A percentile compares a stretch with the other conserved stretches of the same genome.
Evolutionary conservation across 768 basidiomycete species (phyloP).

Genomic region (Antrodiella citrinella): DNA sequence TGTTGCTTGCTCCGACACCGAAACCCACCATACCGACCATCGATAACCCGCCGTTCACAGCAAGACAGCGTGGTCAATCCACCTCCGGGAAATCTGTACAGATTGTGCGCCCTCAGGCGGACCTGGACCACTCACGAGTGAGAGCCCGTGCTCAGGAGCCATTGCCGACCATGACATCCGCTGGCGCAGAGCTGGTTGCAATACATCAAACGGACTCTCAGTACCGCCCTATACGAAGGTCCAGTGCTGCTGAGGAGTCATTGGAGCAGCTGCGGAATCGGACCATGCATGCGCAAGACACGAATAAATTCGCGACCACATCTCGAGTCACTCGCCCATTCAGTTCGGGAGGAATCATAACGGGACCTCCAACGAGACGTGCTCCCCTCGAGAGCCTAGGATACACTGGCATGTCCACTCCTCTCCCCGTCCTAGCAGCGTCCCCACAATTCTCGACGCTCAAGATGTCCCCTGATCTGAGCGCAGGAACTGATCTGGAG

Average conservation of each 20-base stretch:
- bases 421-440: neutral
- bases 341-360: neutral
- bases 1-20: slow-evolving; percentile 41
- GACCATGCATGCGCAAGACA: slow-evolving; percentile 33
- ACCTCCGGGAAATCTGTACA: neutral
- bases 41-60: neutral
- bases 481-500: slow-evolving; percentile 12
- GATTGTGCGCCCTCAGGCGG: slow-evolving; percentile 3
- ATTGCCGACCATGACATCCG: slow-evolving; percentile 16
- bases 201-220: slow-evolving; percentile 7
- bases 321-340: slow-evolving; percentile 9
- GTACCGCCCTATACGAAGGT: slow-evolving; percentile 26
- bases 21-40: neutral
- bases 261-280: slow-evolving; percentile 54
- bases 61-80: slow-evolving; percentile 2
- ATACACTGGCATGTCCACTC: neutral
- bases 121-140: slow-evolving; percentile 8
- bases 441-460: neutral
- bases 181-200: slow-evolving; percentile 22
- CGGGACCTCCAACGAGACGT: neutral
- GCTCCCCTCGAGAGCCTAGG: neutral
- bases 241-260: slow-evolving; percentile 63
- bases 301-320: slow-evolving; percentile 37
- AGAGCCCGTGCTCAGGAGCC: slow-evolving; percentile 15
- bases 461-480: slow-evolving; percentile 7